Evolutionary conservation across 192 early-diverging fungal species (phyloP), one percentile per base, ranked within the genome.

Genomic region (Thamnidium elegans): DNA sequence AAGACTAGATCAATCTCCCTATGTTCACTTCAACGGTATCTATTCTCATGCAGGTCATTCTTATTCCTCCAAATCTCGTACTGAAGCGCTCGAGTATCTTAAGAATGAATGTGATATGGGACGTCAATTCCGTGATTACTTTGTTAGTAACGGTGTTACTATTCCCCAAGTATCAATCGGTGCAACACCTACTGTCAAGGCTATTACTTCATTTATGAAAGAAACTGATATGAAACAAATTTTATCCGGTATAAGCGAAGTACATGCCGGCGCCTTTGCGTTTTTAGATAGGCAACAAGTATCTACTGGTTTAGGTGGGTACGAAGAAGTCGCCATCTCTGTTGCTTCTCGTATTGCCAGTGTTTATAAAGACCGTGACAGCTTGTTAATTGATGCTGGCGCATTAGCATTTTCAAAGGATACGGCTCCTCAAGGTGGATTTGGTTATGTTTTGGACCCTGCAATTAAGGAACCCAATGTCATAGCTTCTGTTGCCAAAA

Each of bases 31-130:
- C 7, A 48, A 45, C 19, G 72, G 72, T 55, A 53, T 74, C 20
- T 74, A 74, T 17, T 69, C 72, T 9, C 72, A 74, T 30, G 63
- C 66, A 17, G 72, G 72, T 14, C 72, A 74, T 15, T 69, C 67
- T 13, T 74, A 74, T 47, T 55, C 66, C 32, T 60, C 55, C 21
- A 54, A 56, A 7, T 46, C 50, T 31, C 14, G 55, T 0, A 21
- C 39, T 11, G 56, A 47, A 5, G 63, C 63, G 8, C n/a, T 74
- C 1, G 63, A 50, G n/a, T 67, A 46, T 56, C 67, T 74, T 36
- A 62, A 69, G 19, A 39, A 43, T 20, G 72, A 74, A 26, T 63
- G 72, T 65, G 63, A 74, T 50, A 50, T 46, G 30, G 67, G 62
- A 26, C 48, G 63, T 30, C 42, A n/a, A 9, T 74, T 54, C 51